Evolutionary conservation across 2,329 filamentous ascomycete species (phyloP).

Genomic region (Fusarium ambrosium): DNA sequence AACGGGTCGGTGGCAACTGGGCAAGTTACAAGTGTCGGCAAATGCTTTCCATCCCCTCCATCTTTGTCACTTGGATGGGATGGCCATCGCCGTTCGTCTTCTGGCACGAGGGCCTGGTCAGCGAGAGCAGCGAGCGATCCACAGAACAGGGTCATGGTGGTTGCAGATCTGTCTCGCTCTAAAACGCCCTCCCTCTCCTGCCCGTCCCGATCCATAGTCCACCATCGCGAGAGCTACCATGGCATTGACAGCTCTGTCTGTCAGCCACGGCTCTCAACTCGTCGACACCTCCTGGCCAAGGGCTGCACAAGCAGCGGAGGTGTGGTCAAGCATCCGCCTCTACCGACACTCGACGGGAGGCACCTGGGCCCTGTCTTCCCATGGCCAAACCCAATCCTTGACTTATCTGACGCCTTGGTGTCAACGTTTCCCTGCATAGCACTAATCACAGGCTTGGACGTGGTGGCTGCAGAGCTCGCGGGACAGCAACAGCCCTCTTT

Average conservation of each 20-base stretch:
- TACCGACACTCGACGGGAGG: neutral
- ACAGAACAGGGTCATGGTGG: slow-evolving; percentile 33
- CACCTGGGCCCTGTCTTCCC: neutral
- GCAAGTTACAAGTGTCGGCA: slow-evolving; percentile 15
- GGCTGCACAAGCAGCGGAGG: slow-evolving; percentile 1
- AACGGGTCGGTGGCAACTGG: slow-evolving; percentile 37
- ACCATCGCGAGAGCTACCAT: neutral
- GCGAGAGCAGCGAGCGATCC: slow-evolving; percentile 22
- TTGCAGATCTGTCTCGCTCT: slow-evolving; percentile 41
- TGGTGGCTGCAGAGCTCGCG: slow-evolving; percentile 5
- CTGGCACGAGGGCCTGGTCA: slow-evolving; percentile 2
- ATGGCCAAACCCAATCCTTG: neutral
- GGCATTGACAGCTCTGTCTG: slow-evolving; percentile 11
- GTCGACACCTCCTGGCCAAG: slow-evolving; percentile 12
- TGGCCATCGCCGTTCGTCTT: slow-evolving; percentile 8
- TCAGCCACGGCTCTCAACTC: slow-evolving; percentile 1
- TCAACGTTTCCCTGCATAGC: slow-evolving; percentile 15
- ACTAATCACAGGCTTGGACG: slow-evolving; percentile 2
- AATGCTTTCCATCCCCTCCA: slow-evolving; percentile 22
- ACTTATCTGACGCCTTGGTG: slow-evolving; percentile 7
- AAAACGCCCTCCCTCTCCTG: slow-evolving; percentile 21
- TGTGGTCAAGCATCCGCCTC: slow-evolving; percentile 5
- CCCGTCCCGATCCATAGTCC: slow-evolving; percentile 23
- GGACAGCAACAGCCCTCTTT: neutral
- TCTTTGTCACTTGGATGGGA: slow-evolving; percentile 15